Evolutionary conservation across 768 basidiomycete species (phyloP), one percentile per base, ranked within the genome.

Genomic region (Boletus coccyginus): DNA sequence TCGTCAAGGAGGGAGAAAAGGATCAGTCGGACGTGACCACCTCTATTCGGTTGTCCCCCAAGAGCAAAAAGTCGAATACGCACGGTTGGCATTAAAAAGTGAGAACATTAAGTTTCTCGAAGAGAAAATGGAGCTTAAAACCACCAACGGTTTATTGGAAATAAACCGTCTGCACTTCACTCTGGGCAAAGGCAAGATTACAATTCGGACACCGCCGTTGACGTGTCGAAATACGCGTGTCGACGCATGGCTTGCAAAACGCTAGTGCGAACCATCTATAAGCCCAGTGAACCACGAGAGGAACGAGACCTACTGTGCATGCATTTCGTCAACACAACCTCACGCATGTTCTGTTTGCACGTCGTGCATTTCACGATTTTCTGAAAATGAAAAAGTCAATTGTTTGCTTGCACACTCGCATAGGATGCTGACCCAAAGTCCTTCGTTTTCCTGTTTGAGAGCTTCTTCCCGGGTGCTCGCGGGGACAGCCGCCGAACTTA

Each of bases 191-290:
- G 1, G 80, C 72, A 33, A 88, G 66, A 59, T 88, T 87, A 69
- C 95, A 98, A 7, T 88, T 86, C 24, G 94, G 94, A 73, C 95
- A 98, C 70, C 95, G 95, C 29, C 95, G 87, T 69, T 97, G 94
- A 56, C 95, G 85, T 16, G 90, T 94, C 29, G 87, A 74, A 62
- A 98, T 81, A 41, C 96, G 87, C n/a, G 86, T 78, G 59, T 97
- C 94, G 35, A 98, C 81, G 67, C 89, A 97, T 52, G 78, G 69
- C 71, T 85, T 88, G 73, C 91, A 92, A 73, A 95, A 95, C 1
- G 92, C 93, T 94, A 60, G 11, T 38, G 52, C 8, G 16, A n/a
- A 17, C 27, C 21, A 24, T 33, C 16, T 16, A 33, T 56, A 46
- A 57, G 45, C 29, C n/a, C 13, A 27, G 14, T 8, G 3, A 21